phyloP scores from a whole-genome alignment of 345 rosid genomes.

The Draba incana region DNA sequence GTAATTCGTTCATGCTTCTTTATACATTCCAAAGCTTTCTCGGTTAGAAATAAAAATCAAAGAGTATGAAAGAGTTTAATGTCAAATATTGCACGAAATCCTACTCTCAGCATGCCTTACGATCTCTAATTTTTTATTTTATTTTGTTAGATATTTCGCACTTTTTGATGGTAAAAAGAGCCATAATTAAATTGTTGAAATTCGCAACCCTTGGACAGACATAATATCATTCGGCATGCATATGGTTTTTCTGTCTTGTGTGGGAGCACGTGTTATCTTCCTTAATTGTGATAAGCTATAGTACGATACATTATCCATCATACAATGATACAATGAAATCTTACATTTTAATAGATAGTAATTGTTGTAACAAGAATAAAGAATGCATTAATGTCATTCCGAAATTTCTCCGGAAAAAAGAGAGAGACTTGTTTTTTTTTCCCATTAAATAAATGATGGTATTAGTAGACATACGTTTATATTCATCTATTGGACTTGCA shows the following conservation, averaged over 20 bases:
- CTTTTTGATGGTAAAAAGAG: background rate
- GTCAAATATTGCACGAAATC: conserved; percentile 16
- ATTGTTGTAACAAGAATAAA: conserved; percentile 8
- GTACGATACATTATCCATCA: conserved; percentile 7
- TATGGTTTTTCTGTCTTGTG: conserved; percentile 32
- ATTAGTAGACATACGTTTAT: too few species aligned
- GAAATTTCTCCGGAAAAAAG: background rate
- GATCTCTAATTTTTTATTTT: background rate
- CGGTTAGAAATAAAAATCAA: background rate
- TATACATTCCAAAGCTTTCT: background rate
- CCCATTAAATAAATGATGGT: background rate
- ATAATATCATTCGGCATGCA: conserved; percentile 38
- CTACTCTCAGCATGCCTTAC: conserved; percentile 6
- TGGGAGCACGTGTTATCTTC: conserved; percentile 27
- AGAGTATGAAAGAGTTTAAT: background rate
- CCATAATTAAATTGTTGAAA: conserved; percentile 32
- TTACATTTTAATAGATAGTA: conserved; percentile 11
- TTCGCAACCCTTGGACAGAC: conserved; percentile 23
- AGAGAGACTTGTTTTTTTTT: background rate
- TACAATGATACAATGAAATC: conserved; percentile 6
- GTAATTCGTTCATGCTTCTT: background rate
- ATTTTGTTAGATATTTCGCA: background rate
- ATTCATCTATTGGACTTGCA: too few species aligned
- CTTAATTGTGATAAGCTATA: conserved; percentile 11
- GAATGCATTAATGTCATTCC: conserved; percentile 6